Evolutionary conservation across 257 asterid genomes (phyloP).

Genomic region (Lavandula angustifolia): DNA sequence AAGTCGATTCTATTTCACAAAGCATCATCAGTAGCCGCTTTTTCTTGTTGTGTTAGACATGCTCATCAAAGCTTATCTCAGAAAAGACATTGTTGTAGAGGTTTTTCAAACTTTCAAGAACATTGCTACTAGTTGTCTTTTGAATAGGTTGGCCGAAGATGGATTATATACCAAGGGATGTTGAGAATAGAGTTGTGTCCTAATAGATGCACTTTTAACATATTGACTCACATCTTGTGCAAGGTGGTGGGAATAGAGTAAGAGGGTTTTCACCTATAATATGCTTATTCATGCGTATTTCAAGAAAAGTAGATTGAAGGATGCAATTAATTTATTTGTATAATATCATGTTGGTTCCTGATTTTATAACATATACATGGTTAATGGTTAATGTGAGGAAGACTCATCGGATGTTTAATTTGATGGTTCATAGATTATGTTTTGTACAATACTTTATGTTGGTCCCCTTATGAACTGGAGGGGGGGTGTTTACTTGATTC

Average conservation of each 20-base stretch:
- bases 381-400: slow-evolving; percentile 65
- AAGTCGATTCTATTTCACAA: no score
- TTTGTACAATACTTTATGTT: slow-evolving; percentile 70
- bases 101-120: slow-evolving; percentile 52
- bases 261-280: slow-evolving; percentile 72
- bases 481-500: no score
- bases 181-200: slow-evolving; percentile 61
- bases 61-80: slow-evolving; percentile 81
- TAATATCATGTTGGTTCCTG: slow-evolving; percentile 73
- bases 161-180: slow-evolving; percentile 54
- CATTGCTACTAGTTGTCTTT: slow-evolving; percentile 59
- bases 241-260: slow-evolving; percentile 62
- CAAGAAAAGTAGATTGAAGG: slow-evolving; percentile 68
- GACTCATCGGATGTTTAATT: slow-evolving; percentile 64
- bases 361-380: slow-evolving; percentile 71
- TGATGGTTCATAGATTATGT: slow-evolving; percentile 64
- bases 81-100: slow-evolving; percentile 53
- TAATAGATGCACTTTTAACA: slow-evolving; percentile 69
- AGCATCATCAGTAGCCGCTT: no score
- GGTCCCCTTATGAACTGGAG: no score
- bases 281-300: slow-evolving; percentile 70
- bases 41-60: slow-evolving; percentile 84
- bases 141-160: slow-evolving; percentile 60
- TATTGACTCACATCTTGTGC: slow-evolving; percentile 65
- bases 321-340: slow-evolving; percentile 74